Evolutionary conservation across 768 basidiomycete species (phyloP), one percentile per base, ranked within the genome.

Genomic region (Tricholoma hemisulphureum): DNA sequence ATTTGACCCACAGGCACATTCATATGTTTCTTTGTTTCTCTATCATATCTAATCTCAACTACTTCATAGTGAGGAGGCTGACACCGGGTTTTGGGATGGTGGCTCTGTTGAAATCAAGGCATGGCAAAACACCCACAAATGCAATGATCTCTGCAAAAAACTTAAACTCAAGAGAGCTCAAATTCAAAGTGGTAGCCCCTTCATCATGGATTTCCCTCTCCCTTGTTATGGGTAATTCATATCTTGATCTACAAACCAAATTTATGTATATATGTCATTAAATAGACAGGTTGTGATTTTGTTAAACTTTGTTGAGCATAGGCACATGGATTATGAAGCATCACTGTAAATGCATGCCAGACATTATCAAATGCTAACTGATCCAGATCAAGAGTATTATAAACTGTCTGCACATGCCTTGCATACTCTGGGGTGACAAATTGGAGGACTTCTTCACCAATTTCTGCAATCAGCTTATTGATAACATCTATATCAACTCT

Each of bases 381-480:
- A 16, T 7, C 5, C 18, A 59, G 21, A n/a, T 49, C 11, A 16
- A 59, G 53, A 29, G 31, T 13, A 21, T 59, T 32, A 45, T 41
- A 59, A 9, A 50, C 48, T 7, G 31, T 35, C 14, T 55, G 52
- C 45, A 28, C 26, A 28, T 24, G 53, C 32, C 3, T 16, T n/a
- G 45, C 39, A 58, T 53, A 28, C 58, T 28, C 16, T 7, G 6
- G 54, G 9, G 35, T 13, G 35, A 37, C 35, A 37, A 37, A 37
- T 5, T 14, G 14, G 35, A 37, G 10, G 14, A 37, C 35, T 14
- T 37, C 35, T 37, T 14, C 69, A 18, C 67, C 68, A 35, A 71
- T 56, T 3, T 57, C 60, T 5, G 59, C 62, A 61, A 63, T 71
- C 28, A 70, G 8, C 24, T 24, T 28, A 13, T 49, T 8, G n/a